Conservation (phyloP, 257 asterid species). For the Solanum tarapatanum region DNA sequence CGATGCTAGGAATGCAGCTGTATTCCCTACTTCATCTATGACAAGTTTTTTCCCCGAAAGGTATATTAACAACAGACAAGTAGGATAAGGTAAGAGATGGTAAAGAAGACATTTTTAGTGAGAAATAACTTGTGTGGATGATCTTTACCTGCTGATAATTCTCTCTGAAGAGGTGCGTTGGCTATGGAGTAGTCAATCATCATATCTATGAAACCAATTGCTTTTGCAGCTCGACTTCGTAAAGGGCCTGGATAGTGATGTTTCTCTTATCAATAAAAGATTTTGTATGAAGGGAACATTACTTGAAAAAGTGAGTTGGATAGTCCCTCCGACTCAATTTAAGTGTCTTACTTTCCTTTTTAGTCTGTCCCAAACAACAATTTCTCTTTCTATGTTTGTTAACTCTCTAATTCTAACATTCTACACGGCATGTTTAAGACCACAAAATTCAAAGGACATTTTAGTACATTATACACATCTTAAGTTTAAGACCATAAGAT, state of each 20-base stretch:
- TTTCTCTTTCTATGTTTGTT: not conserved
- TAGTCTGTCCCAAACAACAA: not conserved
- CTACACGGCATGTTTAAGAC: not conserved
- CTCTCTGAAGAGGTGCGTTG: conserved; percentile 82
- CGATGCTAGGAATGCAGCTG: conserved; percentile 77
- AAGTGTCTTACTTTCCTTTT: not conserved
- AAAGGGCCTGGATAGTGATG: conserved; percentile 43
- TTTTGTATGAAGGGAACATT: too few relatives aligned
- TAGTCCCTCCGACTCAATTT: not conserved
- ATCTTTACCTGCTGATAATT: conserved; percentile 57
- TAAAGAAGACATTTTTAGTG: not conserved
- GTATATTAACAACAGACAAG: not conserved
- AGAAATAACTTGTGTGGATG: not conserved
- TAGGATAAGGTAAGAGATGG: not conserved
- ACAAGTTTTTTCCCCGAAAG: conserved; percentile 3
- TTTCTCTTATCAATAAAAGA: not conserved
- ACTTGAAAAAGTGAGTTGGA: too few relatives aligned
- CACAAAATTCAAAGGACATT: not conserved
- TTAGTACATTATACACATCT: not conserved
- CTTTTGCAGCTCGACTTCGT: conserved; percentile 89
- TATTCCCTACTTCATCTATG: conserved; percentile 82
- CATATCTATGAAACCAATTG: conserved; percentile 85
- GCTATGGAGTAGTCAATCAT: conserved; percentile 78
- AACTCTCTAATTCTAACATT: not conserved
- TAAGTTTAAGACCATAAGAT: not conserved